Conservation (phyloP, 805 yeast species). For the Spathaspora gorwiae region DNA sequence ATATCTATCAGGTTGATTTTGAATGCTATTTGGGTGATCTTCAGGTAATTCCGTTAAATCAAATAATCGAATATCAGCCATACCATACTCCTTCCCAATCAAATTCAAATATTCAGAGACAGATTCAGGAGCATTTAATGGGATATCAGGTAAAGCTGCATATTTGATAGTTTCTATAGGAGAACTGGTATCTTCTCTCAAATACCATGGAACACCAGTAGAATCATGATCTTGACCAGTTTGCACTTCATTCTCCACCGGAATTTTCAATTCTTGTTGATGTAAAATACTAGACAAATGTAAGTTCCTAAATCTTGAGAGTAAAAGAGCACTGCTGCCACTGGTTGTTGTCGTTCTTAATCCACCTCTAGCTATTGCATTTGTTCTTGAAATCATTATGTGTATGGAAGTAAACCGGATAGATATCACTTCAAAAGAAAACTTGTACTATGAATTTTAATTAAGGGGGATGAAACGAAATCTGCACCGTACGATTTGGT, state of each 20-base stretch:
- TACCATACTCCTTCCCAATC: conserved; percentile 58
- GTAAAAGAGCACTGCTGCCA: neutral
- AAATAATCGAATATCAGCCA: conserved; percentile 56
- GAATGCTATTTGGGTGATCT: conserved; percentile 24
- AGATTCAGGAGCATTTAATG: conserved; percentile 52
- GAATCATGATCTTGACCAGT: neutral
- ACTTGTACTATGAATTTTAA: too few relatives aligned
- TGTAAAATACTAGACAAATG: neutral
- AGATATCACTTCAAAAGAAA: too few relatives aligned
- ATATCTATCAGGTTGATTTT: conserved; percentile 23
- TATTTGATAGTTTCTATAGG: conserved; percentile 20
- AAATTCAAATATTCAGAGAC: conserved; percentile 42
- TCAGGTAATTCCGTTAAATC: conserved; percentile 49
- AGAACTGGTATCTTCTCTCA: conserved; percentile 40
- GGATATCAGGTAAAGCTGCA: conserved; percentile 51
- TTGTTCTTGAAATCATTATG: neutral
- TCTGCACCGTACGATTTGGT: too few relatives aligned
- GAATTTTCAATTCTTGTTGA: neutral
- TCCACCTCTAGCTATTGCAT: neutral
- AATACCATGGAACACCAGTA: conserved; percentile 53
- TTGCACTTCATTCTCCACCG: neutral
- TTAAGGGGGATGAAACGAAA: too few relatives aligned
- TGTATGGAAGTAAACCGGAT: too few relatives aligned
- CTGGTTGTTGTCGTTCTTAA: neutral
- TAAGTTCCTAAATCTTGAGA: neutral